phyloP scores from a whole-genome alignment of 176 grass and related monocot genomes.

The Panicum miliaceum region DNA sequence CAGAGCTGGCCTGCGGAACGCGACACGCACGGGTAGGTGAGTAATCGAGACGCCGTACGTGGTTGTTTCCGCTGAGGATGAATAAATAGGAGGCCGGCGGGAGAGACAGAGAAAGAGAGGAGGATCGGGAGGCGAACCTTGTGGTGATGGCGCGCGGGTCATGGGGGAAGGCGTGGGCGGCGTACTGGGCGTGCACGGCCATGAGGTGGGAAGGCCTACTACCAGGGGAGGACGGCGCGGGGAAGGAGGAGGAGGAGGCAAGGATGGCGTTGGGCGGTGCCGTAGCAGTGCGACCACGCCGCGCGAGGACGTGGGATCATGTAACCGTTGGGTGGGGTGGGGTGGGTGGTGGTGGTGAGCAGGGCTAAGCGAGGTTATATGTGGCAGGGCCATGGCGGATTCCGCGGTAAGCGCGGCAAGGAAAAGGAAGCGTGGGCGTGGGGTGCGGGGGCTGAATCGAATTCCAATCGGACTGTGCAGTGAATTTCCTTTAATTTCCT shows the following conservation, averaged over 20 bases:
- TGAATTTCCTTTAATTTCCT: too few relatives aligned
- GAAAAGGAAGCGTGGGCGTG: not conserved
- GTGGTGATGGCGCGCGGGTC: conserved; percentile 44
- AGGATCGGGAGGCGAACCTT: not conserved
- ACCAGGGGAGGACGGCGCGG: not conserved
- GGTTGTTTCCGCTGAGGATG: not conserved
- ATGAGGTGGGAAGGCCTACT: conserved; percentile 12
- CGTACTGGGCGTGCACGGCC: conserved; percentile 55
- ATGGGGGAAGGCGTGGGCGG: conserved; percentile 40
- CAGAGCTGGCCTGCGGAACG: not conserved
- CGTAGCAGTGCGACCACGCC: conserved; percentile 18
- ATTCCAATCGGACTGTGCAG: too few relatives aligned
- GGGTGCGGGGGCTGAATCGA: not conserved
- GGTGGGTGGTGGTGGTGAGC: not conserved
- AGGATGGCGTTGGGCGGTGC: conserved; percentile 3
- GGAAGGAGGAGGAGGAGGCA: not conserved
- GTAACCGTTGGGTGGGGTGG: not conserved
- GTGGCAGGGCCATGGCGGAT: not conserved
- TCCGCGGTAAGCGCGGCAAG: not conserved
- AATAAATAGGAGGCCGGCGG: conserved; percentile 7
- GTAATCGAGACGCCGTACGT: not conserved
- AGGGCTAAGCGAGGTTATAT: not conserved
- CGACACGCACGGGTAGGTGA: too few relatives aligned
- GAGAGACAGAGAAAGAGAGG: not conserved
- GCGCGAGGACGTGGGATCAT: conserved; percentile 9